Evolutionary conservation across 495 filamentous ascomycete species (phyloP).

Genomic region (Saxispiralis lemnorum): DNA sequence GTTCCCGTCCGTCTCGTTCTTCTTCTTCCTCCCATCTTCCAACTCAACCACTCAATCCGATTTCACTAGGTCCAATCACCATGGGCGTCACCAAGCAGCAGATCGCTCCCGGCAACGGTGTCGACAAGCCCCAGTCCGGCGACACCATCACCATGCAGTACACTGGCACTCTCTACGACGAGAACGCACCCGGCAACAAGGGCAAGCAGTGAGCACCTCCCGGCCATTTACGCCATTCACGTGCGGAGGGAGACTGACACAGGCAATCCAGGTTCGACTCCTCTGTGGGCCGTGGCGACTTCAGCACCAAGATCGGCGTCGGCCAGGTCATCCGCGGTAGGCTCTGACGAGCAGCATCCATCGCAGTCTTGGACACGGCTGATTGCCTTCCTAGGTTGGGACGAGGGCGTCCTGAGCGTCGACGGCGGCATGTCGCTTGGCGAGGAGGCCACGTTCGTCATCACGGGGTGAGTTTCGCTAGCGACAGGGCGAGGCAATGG

Average conservation of each 20-base stretch:
- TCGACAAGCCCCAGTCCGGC: slow-evolving; percentile 38
- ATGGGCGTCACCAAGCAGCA: slow-evolving; percentile 40
- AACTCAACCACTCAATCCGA: too few species aligned
- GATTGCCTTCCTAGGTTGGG: slow-evolving; percentile 46
- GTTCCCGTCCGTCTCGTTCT: background rate
- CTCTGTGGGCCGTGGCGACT: slow-evolving; percentile 46
- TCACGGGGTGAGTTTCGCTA: slow-evolving; percentile 44
- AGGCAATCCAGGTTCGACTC: slow-evolving; percentile 52
- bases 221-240: background rate
- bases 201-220: slow-evolving; percentile 31
- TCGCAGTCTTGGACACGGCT: background rate
- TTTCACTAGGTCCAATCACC: slow-evolving; percentile 1
- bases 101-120: slow-evolving; percentile 33
- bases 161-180: slow-evolving; percentile 62
- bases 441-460: slow-evolving; percentile 63
- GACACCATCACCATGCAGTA: slow-evolving; percentile 66
- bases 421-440: slow-evolving; percentile 51
- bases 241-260: background rate
- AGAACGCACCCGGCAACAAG: slow-evolving; percentile 25
- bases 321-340: slow-evolving; percentile 66
- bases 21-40: background rate
- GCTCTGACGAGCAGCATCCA: slow-evolving; percentile 5
- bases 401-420: slow-evolving; percentile 49
- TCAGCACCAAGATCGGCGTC: slow-evolving; percentile 50
- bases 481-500: background rate